Evolutionary conservation across 228 moss, liverwort and hornwort species (phyloP).

Genomic region (Sphagnum magellanicum): DNA sequence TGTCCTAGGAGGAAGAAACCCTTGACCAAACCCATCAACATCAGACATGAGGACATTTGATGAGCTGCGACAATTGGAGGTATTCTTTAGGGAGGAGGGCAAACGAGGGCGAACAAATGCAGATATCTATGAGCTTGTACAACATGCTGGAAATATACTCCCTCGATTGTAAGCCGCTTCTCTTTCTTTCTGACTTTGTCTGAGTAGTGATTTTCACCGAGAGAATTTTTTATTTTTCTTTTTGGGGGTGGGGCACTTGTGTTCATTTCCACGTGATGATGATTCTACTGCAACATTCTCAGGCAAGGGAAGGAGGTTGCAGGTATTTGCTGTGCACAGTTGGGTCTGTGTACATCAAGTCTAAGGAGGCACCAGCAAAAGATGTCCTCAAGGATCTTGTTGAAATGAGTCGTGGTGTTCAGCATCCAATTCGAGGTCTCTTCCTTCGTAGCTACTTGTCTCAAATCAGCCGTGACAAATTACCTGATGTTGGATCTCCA

Average conservation of each 20-base stretch:
- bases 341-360: conserved; percentile 93
- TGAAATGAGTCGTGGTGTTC: conserved; percentile 97
- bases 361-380: conserved; percentile 92
- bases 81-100: conserved; percentile 85
- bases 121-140: conserved; percentile 93
- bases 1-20: not conserved
- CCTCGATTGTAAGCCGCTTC: conserved; percentile 75
- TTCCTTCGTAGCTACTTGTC: conserved; percentile 94
- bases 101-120: conserved; percentile 92
- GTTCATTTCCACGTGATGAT: too few species aligned
- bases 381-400: conserved; percentile 94
- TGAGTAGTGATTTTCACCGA: not conserved
- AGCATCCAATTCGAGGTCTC: conserved; percentile 89
- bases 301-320: conserved; percentile 3
- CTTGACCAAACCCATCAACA: conserved; percentile 27
- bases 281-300: too few species aligned
- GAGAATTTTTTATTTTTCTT: not conserved
- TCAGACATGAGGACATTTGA: conserved; percentile 89
- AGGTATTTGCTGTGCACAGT: conserved; percentile 98
- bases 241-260: not conserved
- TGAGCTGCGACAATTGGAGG: conserved; percentile 84
- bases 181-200: not conserved
- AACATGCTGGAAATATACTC: conserved; percentile 93
- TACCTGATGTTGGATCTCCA: conserved; percentile 83
- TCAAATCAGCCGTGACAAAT: conserved; percentile 92